Evolutionary conservation across 352 stramenopile species (phyloP), one percentile per base, ranked within the genome.

Genomic region (Phytopythium montanum): DNA sequence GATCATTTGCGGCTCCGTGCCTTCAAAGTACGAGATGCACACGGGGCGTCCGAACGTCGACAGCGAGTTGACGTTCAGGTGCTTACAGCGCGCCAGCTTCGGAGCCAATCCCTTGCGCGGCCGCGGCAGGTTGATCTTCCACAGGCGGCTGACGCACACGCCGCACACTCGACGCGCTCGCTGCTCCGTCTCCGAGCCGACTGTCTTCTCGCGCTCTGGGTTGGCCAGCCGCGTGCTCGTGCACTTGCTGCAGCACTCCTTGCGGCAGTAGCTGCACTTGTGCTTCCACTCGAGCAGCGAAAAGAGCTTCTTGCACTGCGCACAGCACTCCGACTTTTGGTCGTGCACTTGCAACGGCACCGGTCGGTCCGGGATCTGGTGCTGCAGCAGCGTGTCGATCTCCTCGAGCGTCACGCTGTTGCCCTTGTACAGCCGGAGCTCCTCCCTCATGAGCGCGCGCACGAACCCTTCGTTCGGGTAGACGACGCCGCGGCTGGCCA

Each of bases 391-490:
- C 45, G 67, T 76, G 59, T 94, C 85, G 2, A 94, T 60, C 57
- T 94, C 85, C 3, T 92, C 79, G 2, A 66, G 54, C 13, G 72
- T 69, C 38, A 94, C 66, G 41, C 81, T 93, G 52, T 92, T 91
- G 59, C 79, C 84, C 25, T 87, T 85, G 65, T 93, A 93, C 10
- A 93, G 58, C 0, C 81, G 73, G 36, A 88, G 85, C 49, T 95
- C 85, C 62, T 92, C 83, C 12, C 75, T 31, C 83, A 93, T 90
- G 12, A 95, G 72, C 41, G 74, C 76, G 33, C 73, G 76, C 9
- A 95, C 54, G 56, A 95, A 95, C 3, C 85, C 85, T 64, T 88
- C 72, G 68, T 95, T 95, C 31, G 85, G 85, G 59, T 91, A 95
- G 31, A 92, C 81, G 41, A 95, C 80, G 9, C 80, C 80, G 14